Base-by-base conservation (phyloP, 225 moss, liverwort and hornwort species). In the Sphagnum tenellum region DNA sequence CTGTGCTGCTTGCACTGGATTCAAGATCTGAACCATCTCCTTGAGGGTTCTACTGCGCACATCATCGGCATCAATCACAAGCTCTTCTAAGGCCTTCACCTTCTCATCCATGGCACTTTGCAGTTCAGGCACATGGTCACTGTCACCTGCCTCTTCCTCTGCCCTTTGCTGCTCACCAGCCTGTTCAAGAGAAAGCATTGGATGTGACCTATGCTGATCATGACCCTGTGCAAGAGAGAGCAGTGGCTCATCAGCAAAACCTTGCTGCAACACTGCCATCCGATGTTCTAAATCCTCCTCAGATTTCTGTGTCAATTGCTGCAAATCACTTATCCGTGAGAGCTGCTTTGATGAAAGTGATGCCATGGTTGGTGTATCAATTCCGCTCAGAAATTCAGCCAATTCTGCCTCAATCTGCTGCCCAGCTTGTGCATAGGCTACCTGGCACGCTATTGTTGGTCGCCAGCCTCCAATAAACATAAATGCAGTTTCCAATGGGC, bases 381-480 rank as follows among this genome's bases (percentile, higher is more conserved):
- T 74, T 10, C 87, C 89, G 8, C 87, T 78, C 62, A 92, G 64
- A 55, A 92, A 48, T 61, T 58, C 77, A 66, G 66, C 60, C 57
- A 92, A 65, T 10, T 85, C 87, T 14, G 64, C 66, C 73, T 92
- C 89, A 68, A 89, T 76, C 51, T 92, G 85, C 9, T 87, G 59
- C 3, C 92, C 89, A 89, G 89, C 87, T 55, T 89, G 65, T 8
- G 89, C 87, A 45, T 79, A 92, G 2, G 79, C 81, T 50, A 92
- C 61, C 47, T 89, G 81, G 4, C 85, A 77, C 14, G 87, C 89
- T 0, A 85, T 66, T 1, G 74, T 85, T 12, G 92, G 92, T 12
- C 92, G 76, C 79, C 79, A 92, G n/a, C 92, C 89, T 11, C 89
- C 92, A 78, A 89, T 78, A 89, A 89, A 92, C 73, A 87, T 81